Evolutionary conservation across 805 yeast species (phyloP).

Genomic region (Nadsonia fulvescens): DNA sequence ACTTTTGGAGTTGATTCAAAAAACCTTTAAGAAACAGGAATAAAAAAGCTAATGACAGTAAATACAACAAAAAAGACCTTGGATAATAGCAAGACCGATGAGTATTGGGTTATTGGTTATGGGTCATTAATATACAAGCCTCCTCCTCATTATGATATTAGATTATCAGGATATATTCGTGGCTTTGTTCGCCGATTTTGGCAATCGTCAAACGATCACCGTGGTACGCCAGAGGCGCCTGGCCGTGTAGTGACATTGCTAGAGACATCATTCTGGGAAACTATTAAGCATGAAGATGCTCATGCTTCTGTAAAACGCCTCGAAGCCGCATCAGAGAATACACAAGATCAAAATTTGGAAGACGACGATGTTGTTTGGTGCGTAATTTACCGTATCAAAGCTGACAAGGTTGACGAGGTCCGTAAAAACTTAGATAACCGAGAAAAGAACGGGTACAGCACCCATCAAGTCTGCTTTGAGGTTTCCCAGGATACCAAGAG

Average conservation of each 20-base stretch:
- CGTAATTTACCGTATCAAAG: conserved; percentile 64
- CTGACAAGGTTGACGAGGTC: conserved; percentile 42
- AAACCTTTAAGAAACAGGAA: too few species aligned
- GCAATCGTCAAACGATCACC: conserved; percentile 80
- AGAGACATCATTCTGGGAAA: conserved; percentile 33
- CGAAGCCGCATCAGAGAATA: too few species aligned
- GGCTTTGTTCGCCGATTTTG: conserved; percentile 77
- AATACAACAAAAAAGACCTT: too few species aligned
- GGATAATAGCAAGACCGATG: too few species aligned
- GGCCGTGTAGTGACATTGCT: conserved; percentile 81
- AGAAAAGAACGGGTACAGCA: conserved; percentile 78
- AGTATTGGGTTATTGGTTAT: conserved; percentile 68
- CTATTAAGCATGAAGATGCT: conserved; percentile 25
- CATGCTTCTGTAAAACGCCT: too few species aligned
- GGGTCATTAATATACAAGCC: conserved; percentile 85
- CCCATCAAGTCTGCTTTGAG: conserved; percentile 47
- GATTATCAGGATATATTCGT: conserved; percentile 52
- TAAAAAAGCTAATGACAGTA: too few species aligned
- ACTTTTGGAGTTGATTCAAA: too few species aligned
- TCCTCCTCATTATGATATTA: conserved; percentile 48
- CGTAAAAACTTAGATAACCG: conserved; percentile 56
- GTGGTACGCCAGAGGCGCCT: conserved; percentile 75
- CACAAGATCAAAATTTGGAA: too few species aligned
- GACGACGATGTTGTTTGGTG: conserved; percentile 40
- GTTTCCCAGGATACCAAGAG: conserved; percentile 18